Base-by-base conservation (phyloP, 768 basidiomycete genomes). In the Glaciozyma antarctica region DNA sequence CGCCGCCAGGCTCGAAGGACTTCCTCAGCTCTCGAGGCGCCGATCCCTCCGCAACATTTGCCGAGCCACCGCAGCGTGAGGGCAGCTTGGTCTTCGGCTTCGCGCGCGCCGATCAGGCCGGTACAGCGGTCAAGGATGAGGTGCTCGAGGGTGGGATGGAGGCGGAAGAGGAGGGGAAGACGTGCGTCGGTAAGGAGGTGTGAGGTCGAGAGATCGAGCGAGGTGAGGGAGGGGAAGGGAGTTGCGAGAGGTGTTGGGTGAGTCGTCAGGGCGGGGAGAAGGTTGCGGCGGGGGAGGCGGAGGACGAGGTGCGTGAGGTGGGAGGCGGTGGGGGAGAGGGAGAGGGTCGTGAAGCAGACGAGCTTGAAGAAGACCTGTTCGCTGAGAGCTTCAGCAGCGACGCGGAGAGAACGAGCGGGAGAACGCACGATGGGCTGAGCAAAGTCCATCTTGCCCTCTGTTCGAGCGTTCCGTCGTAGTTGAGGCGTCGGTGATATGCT, bases 131-230 rank as follows among this genome's bases (percentile, higher is more conserved):
- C 90, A 24, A 90, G 73, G 26, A 92, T 78, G 49, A 95, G 77
- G 72, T 88, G 83, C 64, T 80, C 77, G 17, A 94, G 75, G 1
- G 71, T 72, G 0, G 77, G 73, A 68, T 87, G 82, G 10, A 78
- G 80, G 6, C 78, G 76, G 1, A 87, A 74, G 13, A 89, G 72
- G 22, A 76, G 77, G 61, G 84, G 83, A 47, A 88, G 72, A 54
- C 87, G 84, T 0, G 74, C 62, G 60, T 81, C 80, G 28, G 57
- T 41, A 21, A 64, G n/a, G 13, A 92, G 74, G 53, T 78, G 78
- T 68, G 84, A 86, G 15, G 79, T 79, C 0, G 88, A 87, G 17
- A 94, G 75, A 74, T 97, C 91, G 38, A 94, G 81, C 43, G 84
- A 81, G 45, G 79, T 77, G 34, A 90, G 75, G 54, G 70, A 74